phyloP scores from a whole-genome alignment of 352 stramenopile species.

The Bremia lactucae region DNA sequence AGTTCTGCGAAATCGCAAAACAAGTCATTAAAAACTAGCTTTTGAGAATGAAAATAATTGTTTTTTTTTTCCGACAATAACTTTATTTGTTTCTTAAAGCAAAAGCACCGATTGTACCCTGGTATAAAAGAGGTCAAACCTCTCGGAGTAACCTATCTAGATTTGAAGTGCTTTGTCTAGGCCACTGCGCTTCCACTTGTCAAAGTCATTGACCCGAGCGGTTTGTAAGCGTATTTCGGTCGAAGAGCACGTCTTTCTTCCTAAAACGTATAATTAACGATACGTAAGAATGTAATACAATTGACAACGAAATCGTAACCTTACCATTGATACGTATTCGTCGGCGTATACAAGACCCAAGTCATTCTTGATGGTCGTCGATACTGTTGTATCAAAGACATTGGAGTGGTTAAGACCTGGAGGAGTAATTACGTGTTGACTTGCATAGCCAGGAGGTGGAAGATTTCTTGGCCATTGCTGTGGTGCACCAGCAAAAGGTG shows the following conservation, averaged over 20 bases:
- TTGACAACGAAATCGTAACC: too few species aligned
- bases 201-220: conserved; percentile 8
- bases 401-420: conserved; percentile 18
- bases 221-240: conserved; percentile 67
- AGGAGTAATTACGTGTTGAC: conserved; percentile 10
- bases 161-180: too few species aligned
- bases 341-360: conserved; percentile 46
- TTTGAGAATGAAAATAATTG: conserved; percentile 23
- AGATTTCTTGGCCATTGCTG: conserved; percentile 15
- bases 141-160: too few species aligned
- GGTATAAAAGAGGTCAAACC: too few species aligned
- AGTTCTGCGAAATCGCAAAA: neutral
- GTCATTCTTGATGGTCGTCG: conserved; percentile 23
- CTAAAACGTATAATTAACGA: conserved; percentile 14
- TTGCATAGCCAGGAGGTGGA: conserved; percentile 19
- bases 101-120: too few species aligned
- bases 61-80: conserved; percentile 29
- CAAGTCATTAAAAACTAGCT: conserved; percentile 16
- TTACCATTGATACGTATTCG: conserved; percentile 48
- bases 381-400: conserved; percentile 19
- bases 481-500: conserved; percentile 16
- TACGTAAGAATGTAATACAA: conserved; percentile 1
- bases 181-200: conserved; percentile 3
- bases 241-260: conserved; percentile 72
- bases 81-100: too few species aligned